Conservation (phyloP, 495 filamentous ascomycete species). For the Penicillium bovifimosum region DNA sequence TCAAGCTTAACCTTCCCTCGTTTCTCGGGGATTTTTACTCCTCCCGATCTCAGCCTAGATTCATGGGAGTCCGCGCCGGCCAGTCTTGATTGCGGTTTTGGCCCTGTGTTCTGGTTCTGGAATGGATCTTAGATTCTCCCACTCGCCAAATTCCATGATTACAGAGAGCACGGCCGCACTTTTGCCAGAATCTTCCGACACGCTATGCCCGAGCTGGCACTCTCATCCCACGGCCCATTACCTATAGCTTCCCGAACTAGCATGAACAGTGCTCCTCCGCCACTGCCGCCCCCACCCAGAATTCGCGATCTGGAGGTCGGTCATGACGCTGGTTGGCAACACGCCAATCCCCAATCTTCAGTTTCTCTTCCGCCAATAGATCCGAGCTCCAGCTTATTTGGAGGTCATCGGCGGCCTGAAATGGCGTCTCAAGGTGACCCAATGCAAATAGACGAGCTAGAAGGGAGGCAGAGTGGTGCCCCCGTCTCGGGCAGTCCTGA, state of each 20-base stretch:
- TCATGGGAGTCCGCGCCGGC: conserved; percentile 8
- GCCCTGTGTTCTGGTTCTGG: conserved; percentile 27
- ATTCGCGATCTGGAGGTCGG: conserved; percentile 50
- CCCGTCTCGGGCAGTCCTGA: conserved; percentile 31
- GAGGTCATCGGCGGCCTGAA: conserved; percentile 36
- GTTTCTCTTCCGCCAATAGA: conserved; percentile 43
- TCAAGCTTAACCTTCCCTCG: background rate
- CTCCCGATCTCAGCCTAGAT: conserved; percentile 8
- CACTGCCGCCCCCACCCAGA: conserved; percentile 56
- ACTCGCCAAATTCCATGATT: conserved; percentile 51
- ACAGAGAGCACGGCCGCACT: conserved; percentile 29
- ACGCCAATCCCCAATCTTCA: conserved; percentile 44
- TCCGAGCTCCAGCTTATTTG: conserved; percentile 51
- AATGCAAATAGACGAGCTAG: conserved; percentile 40
- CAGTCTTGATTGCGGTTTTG: conserved; percentile 21
- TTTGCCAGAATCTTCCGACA: conserved; percentile 15
- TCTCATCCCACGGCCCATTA: conserved; percentile 46
- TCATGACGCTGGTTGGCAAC: conserved; percentile 56
- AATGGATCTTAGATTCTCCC: conserved; percentile 54
- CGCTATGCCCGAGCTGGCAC: conserved; percentile 31
- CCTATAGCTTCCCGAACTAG: conserved; percentile 48
- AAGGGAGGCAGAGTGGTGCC: conserved; percentile 28
- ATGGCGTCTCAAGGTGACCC: conserved; percentile 28
- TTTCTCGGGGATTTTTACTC: background rate
- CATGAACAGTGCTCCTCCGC: conserved; percentile 49